Conservation (phyloP, 2,329 filamentous ascomycete genomes). For the Coniochaeta sp. region DNA sequence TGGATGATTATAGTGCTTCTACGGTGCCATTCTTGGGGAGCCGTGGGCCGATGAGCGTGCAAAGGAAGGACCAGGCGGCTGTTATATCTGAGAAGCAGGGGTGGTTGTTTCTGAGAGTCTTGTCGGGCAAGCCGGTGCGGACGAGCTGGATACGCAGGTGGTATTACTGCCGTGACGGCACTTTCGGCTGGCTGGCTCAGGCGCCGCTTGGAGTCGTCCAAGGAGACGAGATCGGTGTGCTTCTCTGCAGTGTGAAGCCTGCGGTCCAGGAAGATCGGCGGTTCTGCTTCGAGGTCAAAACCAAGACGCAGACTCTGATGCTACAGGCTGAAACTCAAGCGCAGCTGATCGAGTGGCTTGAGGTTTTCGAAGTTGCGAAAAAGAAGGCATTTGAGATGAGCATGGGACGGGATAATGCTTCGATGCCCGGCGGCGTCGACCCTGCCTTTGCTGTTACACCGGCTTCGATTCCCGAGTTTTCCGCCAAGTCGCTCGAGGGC, state of each 20-base stretch:
- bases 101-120: slow-evolving; percentile 78
- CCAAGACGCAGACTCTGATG: slow-evolving; percentile 83
- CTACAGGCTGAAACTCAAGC: slow-evolving; percentile 88
- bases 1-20: slow-evolving; percentile 86
- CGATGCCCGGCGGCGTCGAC: slow-evolving; percentile 44
- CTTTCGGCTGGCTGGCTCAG: slow-evolving; percentile 91
- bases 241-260: slow-evolving; percentile 87
- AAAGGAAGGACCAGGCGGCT: slow-evolving; percentile 42
- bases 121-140: slow-evolving; percentile 80
- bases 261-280: slow-evolving; percentile 87
- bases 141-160: slow-evolving; percentile 87
- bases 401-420: slow-evolving; percentile 41
- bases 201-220: slow-evolving; percentile 82
- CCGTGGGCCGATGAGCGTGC: slow-evolving; percentile 57
- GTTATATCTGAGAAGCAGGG: slow-evolving; percentile 75
- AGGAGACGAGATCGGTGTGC: slow-evolving; percentile 89
- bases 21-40: slow-evolving; percentile 82
- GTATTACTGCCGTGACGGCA: slow-evolving; percentile 93
- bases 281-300: slow-evolving; percentile 93
- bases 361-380: slow-evolving; percentile 89
- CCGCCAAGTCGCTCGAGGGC: slow-evolving; percentile 56
- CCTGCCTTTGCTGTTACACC: slow-evolving; percentile 90
- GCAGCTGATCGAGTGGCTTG: slow-evolving; percentile 91
- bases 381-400: slow-evolving; percentile 78
- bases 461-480: slow-evolving; percentile 82